These are phyloP conservation scores for Ceratocystis lukuohia DNA, from an alignment of 2,329 filamentous ascomycete species.

Conservation along the genomic window DNA sequence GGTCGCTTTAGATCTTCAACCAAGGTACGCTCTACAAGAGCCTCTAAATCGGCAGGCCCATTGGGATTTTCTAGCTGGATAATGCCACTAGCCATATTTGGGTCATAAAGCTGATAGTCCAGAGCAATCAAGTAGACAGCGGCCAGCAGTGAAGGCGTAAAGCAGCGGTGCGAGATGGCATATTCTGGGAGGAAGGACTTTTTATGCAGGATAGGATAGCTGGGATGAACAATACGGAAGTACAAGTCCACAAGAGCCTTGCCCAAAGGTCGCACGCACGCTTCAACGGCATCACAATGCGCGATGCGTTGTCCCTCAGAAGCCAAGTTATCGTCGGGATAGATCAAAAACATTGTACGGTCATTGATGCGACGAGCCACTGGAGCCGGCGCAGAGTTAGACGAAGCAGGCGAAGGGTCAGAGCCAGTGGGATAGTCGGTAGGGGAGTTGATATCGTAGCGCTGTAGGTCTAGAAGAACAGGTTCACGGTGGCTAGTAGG, in stretches of 20 bases:
- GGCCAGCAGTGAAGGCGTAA: slow-evolving; percentile 37
- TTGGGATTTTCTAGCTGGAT: slow-evolving; percentile 29
- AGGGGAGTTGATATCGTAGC: slow-evolving; percentile 32
- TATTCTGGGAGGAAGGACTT: slow-evolving; percentile 41
- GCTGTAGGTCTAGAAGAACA: slow-evolving; percentile 41
- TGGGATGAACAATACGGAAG: slow-evolving; percentile 41
- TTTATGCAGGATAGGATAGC: slow-evolving; percentile 40
- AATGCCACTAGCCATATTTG: slow-evolving; percentile 27
- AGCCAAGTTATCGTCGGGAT: slow-evolving; percentile 27
- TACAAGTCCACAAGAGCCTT: slow-evolving; percentile 45
- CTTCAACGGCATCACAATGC: slow-evolving; percentile 41
- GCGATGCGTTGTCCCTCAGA: slow-evolving; percentile 31
- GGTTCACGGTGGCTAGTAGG: slow-evolving; percentile 46
- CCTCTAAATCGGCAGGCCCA: slow-evolving; percentile 25
- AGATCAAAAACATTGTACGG: slow-evolving; percentile 28
- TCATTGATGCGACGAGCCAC: slow-evolving; percentile 27
- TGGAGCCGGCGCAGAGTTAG: slow-evolving; percentile 20
- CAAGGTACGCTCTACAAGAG: slow-evolving; percentile 27
- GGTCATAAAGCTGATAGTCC: slow-evolving; percentile 38
- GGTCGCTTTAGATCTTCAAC: slow-evolving; percentile 28
- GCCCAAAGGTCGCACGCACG: slow-evolving; percentile 33
- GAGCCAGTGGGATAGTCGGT: slow-evolving; percentile 2
- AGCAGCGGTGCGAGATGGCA: slow-evolving; percentile 36
- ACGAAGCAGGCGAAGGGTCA: slow-evolving; percentile 9
- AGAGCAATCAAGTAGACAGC: slow-evolving; percentile 40